Percentiles rank a stretch among this genome's conserved stretches.
These are phyloP conservation scores for Mycena polygramma DNA, from an alignment of 768 basidiomycete genomes.

Conservation along the genomic window DNA sequence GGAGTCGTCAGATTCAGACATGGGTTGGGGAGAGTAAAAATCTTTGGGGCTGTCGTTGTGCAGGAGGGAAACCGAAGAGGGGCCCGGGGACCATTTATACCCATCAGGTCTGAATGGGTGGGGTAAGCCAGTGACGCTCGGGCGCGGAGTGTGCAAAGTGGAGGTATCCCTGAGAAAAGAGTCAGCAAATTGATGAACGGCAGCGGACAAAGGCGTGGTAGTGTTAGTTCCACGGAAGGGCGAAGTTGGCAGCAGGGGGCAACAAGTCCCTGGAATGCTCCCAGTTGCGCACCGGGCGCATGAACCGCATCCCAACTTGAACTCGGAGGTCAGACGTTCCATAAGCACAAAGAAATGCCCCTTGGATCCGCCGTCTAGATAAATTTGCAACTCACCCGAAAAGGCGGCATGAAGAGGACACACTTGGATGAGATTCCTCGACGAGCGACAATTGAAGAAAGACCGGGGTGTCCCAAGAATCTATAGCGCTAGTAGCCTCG, in stretches of 20 bases:
- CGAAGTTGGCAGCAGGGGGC: too few relatives aligned
- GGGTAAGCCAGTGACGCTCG: constrained; percentile 37
- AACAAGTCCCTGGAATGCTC: too few relatives aligned
- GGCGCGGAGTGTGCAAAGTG: constrained; percentile 26
- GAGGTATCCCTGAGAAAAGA: constrained; percentile 33
- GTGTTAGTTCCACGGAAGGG: too few relatives aligned
- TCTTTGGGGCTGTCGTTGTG: constrained; percentile 39
- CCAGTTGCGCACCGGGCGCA: too few relatives aligned
- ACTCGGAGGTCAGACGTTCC: too few relatives aligned
- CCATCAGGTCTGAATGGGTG: constrained; percentile 37
- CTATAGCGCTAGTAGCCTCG: constrained; percentile 29
- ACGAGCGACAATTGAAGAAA: constrained; percentile 17
- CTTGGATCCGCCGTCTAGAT: too few relatives aligned
- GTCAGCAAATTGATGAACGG: too few relatives aligned
- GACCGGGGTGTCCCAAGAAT: constrained; percentile 19
- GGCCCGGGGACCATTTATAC: constrained; percentile 40
- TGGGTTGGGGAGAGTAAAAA: constrained; percentile 25
- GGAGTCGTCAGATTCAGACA: constrained; percentile 35
- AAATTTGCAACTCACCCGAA: constrained; percentile 72
- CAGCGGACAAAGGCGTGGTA: too few relatives aligned
- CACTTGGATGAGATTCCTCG: constrained; percentile 44
- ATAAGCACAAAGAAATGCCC: too few relatives aligned
- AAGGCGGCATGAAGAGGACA: constrained; percentile 58
- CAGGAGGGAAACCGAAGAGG: constrained; percentile 31
- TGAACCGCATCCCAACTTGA: too few relatives aligned